Evolutionary conservation across 129 eudicot species (phyloP), one percentile per base, ranked within the genome.

Genomic region (Escallonia rubra): DNA sequence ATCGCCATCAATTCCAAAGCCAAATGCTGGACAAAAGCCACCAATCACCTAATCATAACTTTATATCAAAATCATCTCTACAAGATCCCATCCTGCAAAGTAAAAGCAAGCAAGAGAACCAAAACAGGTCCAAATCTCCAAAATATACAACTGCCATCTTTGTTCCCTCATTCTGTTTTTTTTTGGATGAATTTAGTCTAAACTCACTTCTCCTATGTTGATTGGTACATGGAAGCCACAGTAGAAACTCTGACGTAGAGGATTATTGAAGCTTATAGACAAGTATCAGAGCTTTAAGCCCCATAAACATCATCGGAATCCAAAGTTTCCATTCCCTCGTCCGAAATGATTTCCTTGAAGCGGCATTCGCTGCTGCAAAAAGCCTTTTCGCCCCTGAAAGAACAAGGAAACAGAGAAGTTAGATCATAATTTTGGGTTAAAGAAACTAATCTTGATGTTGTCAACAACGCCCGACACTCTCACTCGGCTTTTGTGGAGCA

Each of bases 321-420:
- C n/a, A 63, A 59, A 45, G 44, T 68, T 41, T 68, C 86, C 12
- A 45, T 66, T 59, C 72, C 83, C 59, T 78, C 83, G 6, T 82
- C 87, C 54, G 66, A 58, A 74, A 74, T 58, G 55, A 83, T 83
- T 74, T 79, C 80, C 54, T 76, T 70, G 74, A 60, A 65, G 23
- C 88, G 76, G 77, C 96, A 83, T 57, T 89, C 90, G 63, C 81
- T 85, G 80, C 93, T 86, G 65, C 96, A 89, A 70, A 89, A 86
- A 49, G 87, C 96, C 64, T 90, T 89, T 54, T 89, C 93, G 52
- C 93, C 96, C 80, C 96, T 89, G 85, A 12, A 67, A 59, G 50
- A 51, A 56, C n/a, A 72, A 52, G 3, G 6, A 48, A 56, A 34
- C 41, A 67, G 15, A 9, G 6, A 38, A 14, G 34, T 23, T 23